These are phyloP conservation scores for Botrytis paeoniae DNA, from an alignment of 2,329 filamentous ascomycete species.

Conservation along the genomic window DNA sequence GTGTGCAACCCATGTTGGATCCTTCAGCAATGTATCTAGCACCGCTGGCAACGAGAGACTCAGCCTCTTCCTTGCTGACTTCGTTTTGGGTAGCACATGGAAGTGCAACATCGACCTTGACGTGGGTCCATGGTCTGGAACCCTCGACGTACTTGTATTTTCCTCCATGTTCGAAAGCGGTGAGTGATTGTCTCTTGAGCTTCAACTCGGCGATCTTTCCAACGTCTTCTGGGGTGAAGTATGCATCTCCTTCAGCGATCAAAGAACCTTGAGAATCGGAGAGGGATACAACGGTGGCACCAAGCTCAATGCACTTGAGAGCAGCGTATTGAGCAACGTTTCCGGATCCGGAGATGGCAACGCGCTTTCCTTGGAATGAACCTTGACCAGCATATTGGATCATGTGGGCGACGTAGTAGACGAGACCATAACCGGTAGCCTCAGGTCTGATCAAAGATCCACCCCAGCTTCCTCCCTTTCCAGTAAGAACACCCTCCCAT, in stretches of 20 bases:
- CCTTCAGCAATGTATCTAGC: constrained; percentile 89
- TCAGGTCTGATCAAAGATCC: constrained; percentile 92
- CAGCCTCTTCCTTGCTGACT: constrained; percentile 85
- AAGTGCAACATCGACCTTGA: constrained; percentile 86
- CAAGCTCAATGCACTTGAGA: constrained; percentile 93
- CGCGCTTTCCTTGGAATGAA: constrained; percentile 83
- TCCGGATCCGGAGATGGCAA: constrained; percentile 93
- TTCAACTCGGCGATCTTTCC: constrained; percentile 79
- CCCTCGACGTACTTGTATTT: constrained; percentile 85
- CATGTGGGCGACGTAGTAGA: constrained; percentile 97
- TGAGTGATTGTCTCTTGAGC: constrained; percentile 79
- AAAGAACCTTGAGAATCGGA: constrained; percentile 88
- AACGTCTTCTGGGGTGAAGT: constrained; percentile 78
- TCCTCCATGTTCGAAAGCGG: constrained; percentile 61
- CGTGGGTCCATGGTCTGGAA: constrained; percentile 86
- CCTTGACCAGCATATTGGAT: constrained; percentile 86
- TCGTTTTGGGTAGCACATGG: constrained; percentile 98
- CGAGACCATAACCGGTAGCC: constrained; percentile 92
- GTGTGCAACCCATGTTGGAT: constrained; percentile 98
- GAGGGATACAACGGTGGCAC: constrained; percentile 85
- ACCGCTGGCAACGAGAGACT: constrained; percentile 73
- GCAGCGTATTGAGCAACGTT: constrained; percentile 98
- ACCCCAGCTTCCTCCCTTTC: constrained; percentile 92
- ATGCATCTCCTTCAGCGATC: constrained; percentile 66
- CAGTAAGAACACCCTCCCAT: constrained; percentile 95